Evolutionary conservation across 257 asterid species (phyloP).

Genomic region (Lithospermum erythrorhizon): DNA sequence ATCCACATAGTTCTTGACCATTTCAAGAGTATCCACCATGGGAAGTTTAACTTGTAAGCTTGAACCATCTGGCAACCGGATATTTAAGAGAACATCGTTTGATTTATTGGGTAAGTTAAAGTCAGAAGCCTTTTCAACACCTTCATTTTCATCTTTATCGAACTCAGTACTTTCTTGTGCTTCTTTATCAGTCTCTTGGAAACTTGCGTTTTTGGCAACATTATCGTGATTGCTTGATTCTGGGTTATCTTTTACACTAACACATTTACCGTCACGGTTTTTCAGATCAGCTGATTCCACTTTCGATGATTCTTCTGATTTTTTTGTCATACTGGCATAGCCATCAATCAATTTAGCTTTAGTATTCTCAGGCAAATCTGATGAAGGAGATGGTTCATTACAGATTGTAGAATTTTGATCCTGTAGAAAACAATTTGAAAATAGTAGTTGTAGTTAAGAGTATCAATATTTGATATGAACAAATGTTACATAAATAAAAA

Average conservation of each 20-base stretch:
- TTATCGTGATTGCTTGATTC: slow-evolving; percentile 14
- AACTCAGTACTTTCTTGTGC: slow-evolving; percentile 19
- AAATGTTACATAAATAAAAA: slow-evolving; percentile 3
- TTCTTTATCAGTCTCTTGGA: slow-evolving; percentile 22
- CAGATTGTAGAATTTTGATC: slow-evolving; percentile 21
- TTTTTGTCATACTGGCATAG: slow-evolving; percentile 21
- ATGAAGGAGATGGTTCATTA: slow-evolving; percentile 25
- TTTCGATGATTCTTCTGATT: slow-evolving; percentile 19
- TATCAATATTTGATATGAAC: slow-evolving; percentile 1
- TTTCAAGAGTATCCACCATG: slow-evolving; percentile 48
- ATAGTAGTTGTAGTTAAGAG: not conserved
- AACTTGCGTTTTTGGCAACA: slow-evolving; percentile 21
- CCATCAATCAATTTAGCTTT: slow-evolving; percentile 21
- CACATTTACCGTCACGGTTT: slow-evolving; percentile 17
- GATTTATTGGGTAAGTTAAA: slow-evolving; percentile 31
- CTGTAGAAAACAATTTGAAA: slow-evolving; percentile 25
- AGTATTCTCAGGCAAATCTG: slow-evolving; percentile 17
- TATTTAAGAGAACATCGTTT: slow-evolving; percentile 58
- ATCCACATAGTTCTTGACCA: slow-evolving; percentile 52
- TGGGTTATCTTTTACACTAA: slow-evolving; percentile 17
- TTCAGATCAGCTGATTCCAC: slow-evolving; percentile 23
- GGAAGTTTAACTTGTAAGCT: slow-evolving; percentile 56
- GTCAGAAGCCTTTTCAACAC: slow-evolving; percentile 34
- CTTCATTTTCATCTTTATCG: slow-evolving; percentile 16
- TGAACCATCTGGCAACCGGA: slow-evolving; percentile 62